phyloP scores from a whole-genome alignment of 202 grass and related monocot genomes.

The Brachypodium distachyon region DNA sequence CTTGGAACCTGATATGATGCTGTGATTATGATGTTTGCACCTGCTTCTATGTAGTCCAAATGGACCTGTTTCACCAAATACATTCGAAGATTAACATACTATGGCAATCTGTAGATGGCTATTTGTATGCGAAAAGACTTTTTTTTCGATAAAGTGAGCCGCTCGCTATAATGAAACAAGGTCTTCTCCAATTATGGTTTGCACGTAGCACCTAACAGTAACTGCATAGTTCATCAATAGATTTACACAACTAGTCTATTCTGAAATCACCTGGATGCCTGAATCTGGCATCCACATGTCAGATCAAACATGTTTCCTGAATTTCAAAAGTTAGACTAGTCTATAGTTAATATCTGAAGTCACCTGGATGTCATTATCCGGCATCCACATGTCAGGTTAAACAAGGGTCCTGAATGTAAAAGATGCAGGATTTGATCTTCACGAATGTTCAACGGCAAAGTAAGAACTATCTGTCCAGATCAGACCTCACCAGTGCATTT shows the following conservation, averaged over 20 bases:
- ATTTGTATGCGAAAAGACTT: background rate
- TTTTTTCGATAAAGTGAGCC: background rate
- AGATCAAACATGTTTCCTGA: background rate
- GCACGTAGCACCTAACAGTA: background rate
- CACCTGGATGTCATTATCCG: background rate
- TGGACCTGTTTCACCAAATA: conserved; percentile 65
- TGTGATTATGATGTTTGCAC: conserved; percentile 83
- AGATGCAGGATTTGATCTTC: background rate
- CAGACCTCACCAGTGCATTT: background rate
- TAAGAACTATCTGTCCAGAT: background rate
- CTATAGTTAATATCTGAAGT: background rate
- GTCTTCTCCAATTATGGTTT: background rate
- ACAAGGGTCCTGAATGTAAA: background rate
- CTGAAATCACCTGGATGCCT: background rate
- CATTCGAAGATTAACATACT: background rate
- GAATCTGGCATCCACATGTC: background rate
- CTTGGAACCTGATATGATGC: conserved; percentile 86
- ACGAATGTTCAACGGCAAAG: background rate
- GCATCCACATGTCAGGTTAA: background rate
- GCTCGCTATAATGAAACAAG: background rate
- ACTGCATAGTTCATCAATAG: background rate
- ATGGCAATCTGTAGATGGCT: background rate
- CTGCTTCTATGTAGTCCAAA: conserved; percentile 85
- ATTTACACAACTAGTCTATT: background rate
- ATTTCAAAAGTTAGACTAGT: background rate